Evolutionary conservation across 306 rosid species (phyloP), one percentile per base, ranked within the genome.

Genomic region (Quillaja saponaria): DNA sequence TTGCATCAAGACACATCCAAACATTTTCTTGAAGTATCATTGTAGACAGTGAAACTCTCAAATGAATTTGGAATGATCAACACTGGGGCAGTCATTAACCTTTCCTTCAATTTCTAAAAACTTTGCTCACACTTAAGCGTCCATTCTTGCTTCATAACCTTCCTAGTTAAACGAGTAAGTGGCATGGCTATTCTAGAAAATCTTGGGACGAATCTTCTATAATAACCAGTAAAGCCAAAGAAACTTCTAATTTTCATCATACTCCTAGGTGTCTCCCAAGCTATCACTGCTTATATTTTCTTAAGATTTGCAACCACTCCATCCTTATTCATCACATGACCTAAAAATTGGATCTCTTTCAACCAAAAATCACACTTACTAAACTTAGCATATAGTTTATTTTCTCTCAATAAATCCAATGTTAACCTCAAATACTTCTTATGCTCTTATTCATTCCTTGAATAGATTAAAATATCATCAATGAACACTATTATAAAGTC

Each of bases 361-460:
- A 39, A 1, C 49, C 49, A 58, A 12, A 58, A 58, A 0, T 58
- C 49, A 12, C 34, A 38, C 5, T 58, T 58, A 0, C 40, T 31
- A 1, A 25, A 0, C 18, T 53, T 53, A 0, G 58, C 41, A 53
- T 13, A 53, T 5, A 53, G 11, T 5, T 25, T 14, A 6, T 12
- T 1, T 0, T 20, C 0, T 0, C 16, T 52, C 15, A 52, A 13
- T 1, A 10, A 20, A n/a, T 7, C 6, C 3, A 52, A 13, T 0
- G 13, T 10, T 4, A 21, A 1, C 3, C 18, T 4, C 3, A 52
- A 13, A 28, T 52, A 37, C 9, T 6, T 7, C 2, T 13, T 7
- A 21, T 52, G 37, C 8, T 20, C 0, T 3, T 1, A 6, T n/a
- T 0, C 0, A 21, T 0, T 10, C 0, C 3, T 34, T 0, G 44